Evolutionary conservation across 2,329 filamentous ascomycete species (phyloP).

Genomic region (Phialophora macrospora): DNA sequence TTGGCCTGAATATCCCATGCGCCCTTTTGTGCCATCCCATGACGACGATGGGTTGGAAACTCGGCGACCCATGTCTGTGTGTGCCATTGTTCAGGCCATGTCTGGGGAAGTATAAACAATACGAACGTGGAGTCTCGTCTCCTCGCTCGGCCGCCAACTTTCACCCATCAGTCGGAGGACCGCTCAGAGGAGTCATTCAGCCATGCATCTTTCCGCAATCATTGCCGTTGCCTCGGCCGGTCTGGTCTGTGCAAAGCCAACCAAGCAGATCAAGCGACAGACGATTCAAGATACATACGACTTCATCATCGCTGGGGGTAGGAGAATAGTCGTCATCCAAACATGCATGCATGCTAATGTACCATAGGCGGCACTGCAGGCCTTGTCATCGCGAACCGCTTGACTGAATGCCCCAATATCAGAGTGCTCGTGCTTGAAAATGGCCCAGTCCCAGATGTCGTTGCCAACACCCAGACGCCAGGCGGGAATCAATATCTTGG

Average conservation of each 20-base stretch:
- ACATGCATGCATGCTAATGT: background rate
- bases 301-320: conserved; percentile 37
- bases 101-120: conserved; percentile 11
- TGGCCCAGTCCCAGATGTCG: conserved; percentile 36
- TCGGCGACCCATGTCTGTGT: background rate
- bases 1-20: background rate
- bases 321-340: background rate
- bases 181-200: background rate
- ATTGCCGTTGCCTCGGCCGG: conserved; percentile 9
- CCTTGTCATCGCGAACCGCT: conserved; percentile 37
- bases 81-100: background rate
- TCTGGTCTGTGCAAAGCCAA: conserved; percentile 7
- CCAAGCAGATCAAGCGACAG: conserved; percentile 19
- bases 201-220: conserved; percentile 11
- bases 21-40: background rate
- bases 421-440: conserved; percentile 37
- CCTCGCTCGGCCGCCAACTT: background rate
- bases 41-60: background rate
- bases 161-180: background rate
- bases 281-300: conserved; percentile 28
- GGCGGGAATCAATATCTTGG: conserved; percentile 35
- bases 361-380: conserved; percentile 40
- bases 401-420: conserved; percentile 34
- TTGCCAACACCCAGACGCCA: conserved; percentile 41
- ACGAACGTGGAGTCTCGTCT: background rate